A percentile compares a stretch with the other conserved stretches of the same genome.
Evolutionary conservation across 2,329 filamentous ascomycete genomes (phyloP).

Genomic region (Trichoderma sp.): DNA sequence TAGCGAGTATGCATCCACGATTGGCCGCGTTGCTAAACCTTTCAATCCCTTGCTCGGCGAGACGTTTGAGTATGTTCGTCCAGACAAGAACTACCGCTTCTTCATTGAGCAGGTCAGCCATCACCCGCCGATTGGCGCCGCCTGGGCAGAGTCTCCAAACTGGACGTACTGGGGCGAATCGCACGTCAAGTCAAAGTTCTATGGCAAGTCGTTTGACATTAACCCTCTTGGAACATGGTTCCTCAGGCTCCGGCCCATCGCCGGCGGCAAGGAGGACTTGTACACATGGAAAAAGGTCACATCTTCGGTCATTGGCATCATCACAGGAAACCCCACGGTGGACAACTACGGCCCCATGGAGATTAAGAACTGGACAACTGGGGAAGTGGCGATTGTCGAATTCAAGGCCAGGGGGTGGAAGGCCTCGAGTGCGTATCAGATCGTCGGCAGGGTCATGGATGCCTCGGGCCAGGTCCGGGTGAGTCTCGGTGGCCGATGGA

Average conservation of each 20-base stretch:
- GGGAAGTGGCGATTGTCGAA: constrained; percentile 82
- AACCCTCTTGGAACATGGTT: constrained; percentile 98
- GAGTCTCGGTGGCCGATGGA: constrained; percentile 93
- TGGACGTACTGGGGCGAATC: constrained; percentile 99
- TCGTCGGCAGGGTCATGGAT: constrained; percentile 82
- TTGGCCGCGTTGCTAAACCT: constrained; percentile 93
- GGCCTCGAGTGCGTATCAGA: constrained; percentile 83
- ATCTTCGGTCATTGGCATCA: constrained; percentile 95
- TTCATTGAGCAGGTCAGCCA: constrained; percentile 98
- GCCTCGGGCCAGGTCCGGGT: constrained; percentile 75
- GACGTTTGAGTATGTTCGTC: constrained; percentile 92
- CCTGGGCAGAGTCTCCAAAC: constrained; percentile 84
- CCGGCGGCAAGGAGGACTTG: constrained; percentile 75
- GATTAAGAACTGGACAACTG: constrained; percentile 94
- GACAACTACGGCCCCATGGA: constrained; percentile 98
- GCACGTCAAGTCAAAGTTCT: constrained; percentile 92
- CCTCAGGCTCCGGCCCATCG: constrained; percentile 72
- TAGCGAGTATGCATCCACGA: constrained; percentile 94
- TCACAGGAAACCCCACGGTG: constrained; percentile 92
- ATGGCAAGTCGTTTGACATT: constrained; percentile 95
- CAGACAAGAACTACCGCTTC: constrained; percentile 97
- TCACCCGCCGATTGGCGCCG: constrained; percentile 90
- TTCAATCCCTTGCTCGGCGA: constrained; percentile 97
- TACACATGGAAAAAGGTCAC: constrained; percentile 99
- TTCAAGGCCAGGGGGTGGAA: constrained; percentile 98